Base-by-base conservation (phyloP, 2,329 filamentous ascomycete genomes). In the Alternaria ventricosa region DNA sequence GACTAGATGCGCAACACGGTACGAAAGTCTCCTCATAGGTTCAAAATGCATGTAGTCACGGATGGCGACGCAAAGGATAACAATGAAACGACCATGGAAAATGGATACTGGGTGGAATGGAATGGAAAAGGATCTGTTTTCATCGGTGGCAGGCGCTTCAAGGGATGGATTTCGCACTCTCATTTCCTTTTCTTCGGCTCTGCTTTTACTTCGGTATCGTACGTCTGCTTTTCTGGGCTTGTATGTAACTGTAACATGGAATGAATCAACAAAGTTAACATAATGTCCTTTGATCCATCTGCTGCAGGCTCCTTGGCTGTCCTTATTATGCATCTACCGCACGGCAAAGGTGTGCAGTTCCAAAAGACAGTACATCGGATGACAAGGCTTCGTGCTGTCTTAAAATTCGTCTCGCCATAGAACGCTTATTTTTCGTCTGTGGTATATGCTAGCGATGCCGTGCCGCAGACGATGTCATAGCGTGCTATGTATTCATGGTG, bases 111-210 rank as follows among this genome's bases (percentile, higher is more conserved):
- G 47, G 18, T 54, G 49, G 23, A 45, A n/a, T 5, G 36, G 36
- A n/a, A n/a, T 7, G 30, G 13, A 45, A 62, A 36, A 22, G 28
- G 41, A 54, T n/a, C 9, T 56, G 36, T 56, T 25, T 27, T 28
- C 46, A 49, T 28, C 23, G 23, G 12, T 18, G 49, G 30, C 36
- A 36, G 60, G 60, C 60, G 60, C 60, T 62, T 20, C 15, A 43
- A 47, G 30, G 23, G 60, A 33, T 59, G 27, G 12, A 47, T 47
- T 56, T 27, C 44, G 44, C 33, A 22, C 20, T 46, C 9, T 25
- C 13, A 20, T 25, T 53, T 33, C 30, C 49, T 18, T 18, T 11
- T 13, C 18, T n/a, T 5, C 3, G 28, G 28, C 3, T 55, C 41
- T 55, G 36, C 30, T 36, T 36, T 55, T 55, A 53, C 49, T 36